phyloP scores from a whole-genome alignment of 2,329 filamentous ascomycete genomes.

The Trichoderma semiorbis region DNA sequence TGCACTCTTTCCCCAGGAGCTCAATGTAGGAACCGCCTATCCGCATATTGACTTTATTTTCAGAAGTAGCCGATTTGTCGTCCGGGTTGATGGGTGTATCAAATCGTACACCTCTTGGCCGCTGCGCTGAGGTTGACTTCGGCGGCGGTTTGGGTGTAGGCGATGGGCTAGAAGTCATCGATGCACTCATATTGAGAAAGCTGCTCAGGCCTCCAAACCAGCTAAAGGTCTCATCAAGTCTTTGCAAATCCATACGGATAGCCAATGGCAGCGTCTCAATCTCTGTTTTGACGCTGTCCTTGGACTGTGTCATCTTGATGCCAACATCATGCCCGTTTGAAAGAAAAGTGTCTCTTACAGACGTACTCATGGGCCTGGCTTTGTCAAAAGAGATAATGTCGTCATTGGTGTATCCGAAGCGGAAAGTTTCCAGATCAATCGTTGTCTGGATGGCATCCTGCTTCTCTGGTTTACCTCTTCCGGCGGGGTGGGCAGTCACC shows the following conservation, averaged over 20 bases:
- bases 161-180: conserved; percentile 71
- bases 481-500: conserved; percentile 13
- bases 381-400: conserved; percentile 63
- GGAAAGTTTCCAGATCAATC: conserved; percentile 54
- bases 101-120: conserved; percentile 56
- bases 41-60: conserved; percentile 70
- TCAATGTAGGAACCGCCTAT: conserved; percentile 74
- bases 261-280: conserved; percentile 74
- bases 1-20: conserved; percentile 74
- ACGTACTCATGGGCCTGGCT: conserved; percentile 54
- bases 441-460: conserved; percentile 32
- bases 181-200: conserved; percentile 82
- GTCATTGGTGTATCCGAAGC: conserved; percentile 59
- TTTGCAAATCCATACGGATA: conserved; percentile 71
- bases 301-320: conserved; percentile 47
- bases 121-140: conserved; percentile 39
- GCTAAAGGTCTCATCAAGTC: conserved; percentile 79
- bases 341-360: conserved; percentile 56
- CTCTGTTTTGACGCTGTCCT: conserved; percentile 51
- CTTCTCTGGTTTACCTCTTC: conserved; percentile 25
- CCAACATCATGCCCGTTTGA: conserved; percentile 56
- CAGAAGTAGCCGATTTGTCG: conserved; percentile 44
- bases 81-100: conserved; percentile 50
- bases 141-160: conserved; percentile 35
- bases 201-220: conserved; percentile 91